Evolutionary conservation across 1,284 basidiomycete species (phyloP), one percentile per base, ranked within the genome.

Genomic region (Ustilago trichophora): DNA sequence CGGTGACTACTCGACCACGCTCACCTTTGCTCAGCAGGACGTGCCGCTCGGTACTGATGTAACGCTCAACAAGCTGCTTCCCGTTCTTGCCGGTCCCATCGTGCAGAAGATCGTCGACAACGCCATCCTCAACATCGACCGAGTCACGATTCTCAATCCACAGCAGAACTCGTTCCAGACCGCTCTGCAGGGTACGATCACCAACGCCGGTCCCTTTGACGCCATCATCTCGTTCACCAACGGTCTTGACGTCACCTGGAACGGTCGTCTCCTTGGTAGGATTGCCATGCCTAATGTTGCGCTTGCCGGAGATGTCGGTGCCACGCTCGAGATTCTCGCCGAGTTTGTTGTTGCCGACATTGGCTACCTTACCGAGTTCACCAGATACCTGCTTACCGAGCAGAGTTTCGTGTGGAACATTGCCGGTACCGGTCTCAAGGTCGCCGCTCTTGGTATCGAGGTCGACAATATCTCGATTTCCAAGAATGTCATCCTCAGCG

Each of bases 121-220:
- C 21, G 84, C 88, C 9, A 80, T 84, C 16, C 82, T 91, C 46
- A 55, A 64, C 58, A 53, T 81, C 36, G 68, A 73, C 41, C 62
- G 60, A 21, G 69, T 77, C 40, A 73, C 70, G 4, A 76, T 75
- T 19, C 32, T 72, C 26, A 47, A 74, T 43, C 74, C 75, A 4
- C 82, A 86, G 69, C 84, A 87, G 74, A 84, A 83, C 13, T 85
- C 86, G 16, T 91, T 91, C 75, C 83, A 87, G 16, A 86, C 88
- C 3, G 83, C 83, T 46, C 79, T 91, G 50, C 86, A 85, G 32
- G 90, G 90, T 24, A 85, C 85, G 36, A 89, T 91, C 72, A 86
- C 85, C n/a, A 87, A 90, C 56, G 86, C 90, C 18, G 90, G 90
- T 26, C 90, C 90, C 37, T 91, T 91, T 74, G 88, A 91, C 66